Percentiles rank a stretch among this genome's conserved stretches.
Evolutionary conservation across 148 eudicot species (phyloP).

Genomic region (Camellia sinensis): DNA sequence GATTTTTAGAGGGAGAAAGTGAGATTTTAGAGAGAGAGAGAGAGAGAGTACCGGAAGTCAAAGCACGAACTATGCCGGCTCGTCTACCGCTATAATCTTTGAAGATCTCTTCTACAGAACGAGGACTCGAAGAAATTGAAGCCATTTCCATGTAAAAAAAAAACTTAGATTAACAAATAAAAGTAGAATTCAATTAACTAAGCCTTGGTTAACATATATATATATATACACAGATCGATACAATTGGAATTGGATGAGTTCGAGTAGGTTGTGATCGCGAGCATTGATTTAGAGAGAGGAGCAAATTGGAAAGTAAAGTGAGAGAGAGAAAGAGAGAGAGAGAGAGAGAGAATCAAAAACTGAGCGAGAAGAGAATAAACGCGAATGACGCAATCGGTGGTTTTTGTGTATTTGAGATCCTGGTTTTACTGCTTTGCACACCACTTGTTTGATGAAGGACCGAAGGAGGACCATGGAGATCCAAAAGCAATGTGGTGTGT

Average conservation of each 20-base stretch:
- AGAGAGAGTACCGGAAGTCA: conserved; percentile 47
- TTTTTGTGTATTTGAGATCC: background rate
- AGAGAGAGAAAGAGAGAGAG: background rate
- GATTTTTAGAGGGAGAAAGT: background rate
- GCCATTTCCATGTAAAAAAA: conserved; percentile 48
- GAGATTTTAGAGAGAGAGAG: background rate
- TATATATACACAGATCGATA: background rate
- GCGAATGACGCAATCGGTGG: background rate
- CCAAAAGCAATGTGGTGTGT: background rate
- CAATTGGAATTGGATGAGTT: background rate
- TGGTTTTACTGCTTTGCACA: background rate
- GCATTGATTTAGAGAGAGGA: background rate
- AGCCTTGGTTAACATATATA: background rate
- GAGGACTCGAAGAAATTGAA: conserved; percentile 63
- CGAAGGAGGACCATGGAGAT: background rate
- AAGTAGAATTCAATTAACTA: conserved; percentile 18
- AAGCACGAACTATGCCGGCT: conserved; percentile 78
- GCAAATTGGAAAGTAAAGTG: no score
- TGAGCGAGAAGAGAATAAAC: background rate
- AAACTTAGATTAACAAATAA: background rate
- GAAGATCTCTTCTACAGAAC: conserved; percentile 96
- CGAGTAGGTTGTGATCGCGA: conserved; percentile 1
- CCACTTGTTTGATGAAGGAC: background rate
- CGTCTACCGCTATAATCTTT: conserved; percentile 84
- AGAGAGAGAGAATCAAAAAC: background rate